A percentile compares a stretch with the other conserved stretches of the same genome.
phyloP scores from a whole-genome alignment of 257 asterid species.

The Solanum boliviense region DNA sequence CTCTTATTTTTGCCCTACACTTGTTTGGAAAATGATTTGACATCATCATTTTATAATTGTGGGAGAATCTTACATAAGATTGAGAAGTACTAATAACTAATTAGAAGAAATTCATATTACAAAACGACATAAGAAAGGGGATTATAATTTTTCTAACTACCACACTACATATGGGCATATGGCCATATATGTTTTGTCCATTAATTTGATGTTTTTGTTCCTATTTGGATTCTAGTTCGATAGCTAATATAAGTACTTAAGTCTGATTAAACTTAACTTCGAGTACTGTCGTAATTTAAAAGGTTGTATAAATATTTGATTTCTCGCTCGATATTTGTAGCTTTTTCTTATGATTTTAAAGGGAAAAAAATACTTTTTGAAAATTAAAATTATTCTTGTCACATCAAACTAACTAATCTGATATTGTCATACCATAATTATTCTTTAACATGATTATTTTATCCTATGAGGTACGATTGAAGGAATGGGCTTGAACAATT shows the following conservation, averaged over 20 bases:
- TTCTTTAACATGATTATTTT: neutral
- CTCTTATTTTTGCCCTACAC: neutral
- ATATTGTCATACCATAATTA: neutral
- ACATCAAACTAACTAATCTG: neutral
- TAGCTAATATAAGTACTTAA: accelerated
- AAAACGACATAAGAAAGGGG: neutral
- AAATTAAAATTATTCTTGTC: neutral
- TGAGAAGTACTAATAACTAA: neutral
- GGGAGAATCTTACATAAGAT: neutral
- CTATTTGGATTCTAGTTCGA: accelerated
- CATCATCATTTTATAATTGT: neutral
- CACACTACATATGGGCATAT: neutral
- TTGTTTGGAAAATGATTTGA: neutral
- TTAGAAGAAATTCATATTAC: neutral
- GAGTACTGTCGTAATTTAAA: accelerated
- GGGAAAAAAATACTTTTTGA: neutral
- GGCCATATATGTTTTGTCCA: neutral
- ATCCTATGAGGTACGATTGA: neutral
- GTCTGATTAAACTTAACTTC: neutral
- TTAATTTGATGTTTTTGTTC: neutral
- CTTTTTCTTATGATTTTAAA: neutral
- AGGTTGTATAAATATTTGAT: neutral
- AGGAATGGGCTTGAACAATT: neutral
- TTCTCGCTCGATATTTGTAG: neutral
- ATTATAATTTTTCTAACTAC: neutral